Base-by-base conservation (phyloP, 2,329 filamentous ascomycete genomes). In the Microsporum ferrugineum region DNA sequence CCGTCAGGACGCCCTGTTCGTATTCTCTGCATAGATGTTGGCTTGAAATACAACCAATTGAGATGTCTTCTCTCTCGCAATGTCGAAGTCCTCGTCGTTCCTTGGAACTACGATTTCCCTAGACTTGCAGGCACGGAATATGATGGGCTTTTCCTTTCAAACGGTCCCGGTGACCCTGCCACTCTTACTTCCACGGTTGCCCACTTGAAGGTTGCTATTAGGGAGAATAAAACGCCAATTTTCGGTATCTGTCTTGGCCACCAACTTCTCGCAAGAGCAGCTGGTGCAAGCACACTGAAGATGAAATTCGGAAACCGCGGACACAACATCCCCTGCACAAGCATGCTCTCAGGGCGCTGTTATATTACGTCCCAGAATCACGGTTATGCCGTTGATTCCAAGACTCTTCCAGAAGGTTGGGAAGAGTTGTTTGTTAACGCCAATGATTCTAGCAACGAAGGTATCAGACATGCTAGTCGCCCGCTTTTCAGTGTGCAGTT, bases 401-500 rank as follows among this genome's bases (percentile, higher is more conserved):
- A 80, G 61, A 89, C 84, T 29, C 79, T 99, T 7, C 83, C 88
- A 7, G 72, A 82, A 12, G 88, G 86, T 63, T 99, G 94, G 94
- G 84, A 87, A 68, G 94, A 97, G 77, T 83, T 97, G 7, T 99
- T 97, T 67, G 88, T 97, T 70, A 99, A 99, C 71, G 92, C 94
- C 75, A 99, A 99, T 74, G 94, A 99, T 69, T 89, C 89, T 68
- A 96, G 89, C 77, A 99, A 99, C 75, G 94, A 99, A 79, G 94
- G 94, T 77, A 96, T 99, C 71, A 87, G 91, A 75, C 91, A 97
- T 74, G 78, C 83, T 57, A 83, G 79, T 73, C 88, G 86, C 70
- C 94, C 94, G 58, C 95, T 92, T 78, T 99, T 99, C 81, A 96
- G 91, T 80, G 94, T 97, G n/a, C 94, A 99, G 73, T 99, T 99